A percentile compares a stretch with the other conserved stretches of the same genome.
These are phyloP conservation scores for Meyerozyma sp. DNA, from an alignment of 1,139 yeast genomes.

Conservation along the genomic window DNA sequence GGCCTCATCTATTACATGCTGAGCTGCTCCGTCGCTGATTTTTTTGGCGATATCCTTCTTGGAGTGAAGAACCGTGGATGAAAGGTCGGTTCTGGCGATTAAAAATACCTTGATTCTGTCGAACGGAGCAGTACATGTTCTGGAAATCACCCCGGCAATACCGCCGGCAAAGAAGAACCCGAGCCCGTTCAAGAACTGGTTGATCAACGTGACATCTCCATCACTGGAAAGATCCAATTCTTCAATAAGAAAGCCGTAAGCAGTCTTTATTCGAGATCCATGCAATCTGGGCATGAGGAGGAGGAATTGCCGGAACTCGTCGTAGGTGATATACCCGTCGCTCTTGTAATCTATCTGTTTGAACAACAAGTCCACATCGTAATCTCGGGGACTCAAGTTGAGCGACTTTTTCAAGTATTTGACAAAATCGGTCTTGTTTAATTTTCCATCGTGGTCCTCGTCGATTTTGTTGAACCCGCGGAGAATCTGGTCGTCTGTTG, in stretches of 20 bases:
- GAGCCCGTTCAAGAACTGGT: slow-evolving; percentile 74
- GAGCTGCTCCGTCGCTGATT: slow-evolving; percentile 31
- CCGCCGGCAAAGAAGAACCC: slow-evolving; percentile 96
- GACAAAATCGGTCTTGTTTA: slow-evolving; percentile 62
- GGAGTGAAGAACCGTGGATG: slow-evolving; percentile 62
- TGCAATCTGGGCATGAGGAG: slow-evolving; percentile 73
- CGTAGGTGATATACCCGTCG: slow-evolving; percentile 72
- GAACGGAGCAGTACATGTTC: slow-evolving; percentile 96
- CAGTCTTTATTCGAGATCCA: slow-evolving; percentile 72
- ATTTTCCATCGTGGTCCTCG: slow-evolving; percentile 68
- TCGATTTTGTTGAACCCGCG: slow-evolving; percentile 70
- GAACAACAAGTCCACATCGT: slow-evolving; percentile 56
- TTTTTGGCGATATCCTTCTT: slow-evolving; percentile 44
- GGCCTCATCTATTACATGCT: slow-evolving; percentile 34
- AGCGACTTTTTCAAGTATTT: slow-evolving; percentile 53
- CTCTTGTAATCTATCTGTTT: slow-evolving; percentile 53
- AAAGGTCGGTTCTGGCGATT: slow-evolving; percentile 83
- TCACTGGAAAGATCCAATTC: slow-evolving; percentile 79
- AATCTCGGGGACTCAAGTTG: slow-evolving; percentile 47
- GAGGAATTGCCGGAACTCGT: slow-evolving; percentile 81
- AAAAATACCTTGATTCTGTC: slow-evolving; percentile 90
- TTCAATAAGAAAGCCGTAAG: slow-evolving; percentile 75
- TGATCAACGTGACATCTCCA: slow-evolving; percentile 83
- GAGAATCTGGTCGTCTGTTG: slow-evolving; percentile 66
- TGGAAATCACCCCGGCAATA: slow-evolving; percentile 89